Percentiles rank a stretch among this genome's conserved stretches.
phyloP scores from a whole-genome alignment of 805 yeast genomes.

The Candida arabinofermentans region DNA sequence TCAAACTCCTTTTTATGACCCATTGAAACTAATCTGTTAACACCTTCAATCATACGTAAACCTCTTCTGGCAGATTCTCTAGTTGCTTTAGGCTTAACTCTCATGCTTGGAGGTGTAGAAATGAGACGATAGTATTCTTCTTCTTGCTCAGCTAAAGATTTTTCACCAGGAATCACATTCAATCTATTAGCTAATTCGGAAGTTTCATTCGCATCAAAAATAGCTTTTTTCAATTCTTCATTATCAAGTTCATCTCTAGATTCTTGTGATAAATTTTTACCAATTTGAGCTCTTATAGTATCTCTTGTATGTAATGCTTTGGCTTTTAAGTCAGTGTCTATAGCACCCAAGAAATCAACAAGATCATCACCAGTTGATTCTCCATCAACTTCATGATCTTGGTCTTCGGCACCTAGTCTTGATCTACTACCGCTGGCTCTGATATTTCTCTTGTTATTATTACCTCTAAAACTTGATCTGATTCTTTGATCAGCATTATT shows the following conservation, averaged over 20 bases:
- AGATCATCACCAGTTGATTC: background rate
- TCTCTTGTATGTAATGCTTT: background rate
- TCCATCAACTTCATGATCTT: background rate
- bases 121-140: background rate
- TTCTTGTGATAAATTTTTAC: background rate
- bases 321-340: background rate
- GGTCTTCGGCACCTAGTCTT: background rate
- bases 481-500: too few relatives aligned
- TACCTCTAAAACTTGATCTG: background rate
- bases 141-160: background rate
- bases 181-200: background rate
- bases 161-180: background rate
- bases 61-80: conserved; percentile 5
- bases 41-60: conserved; percentile 5
- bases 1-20: conserved; percentile 1
- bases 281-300: background rate
- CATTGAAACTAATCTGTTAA: conserved; percentile 5
- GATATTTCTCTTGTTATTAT: background rate
- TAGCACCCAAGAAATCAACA: background rate
- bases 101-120: background rate
- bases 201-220: background rate
- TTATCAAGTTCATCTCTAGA: background rate
- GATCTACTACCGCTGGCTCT: background rate
- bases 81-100: conserved; percentile 1
- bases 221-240: background rate